Percentiles rank a stretch among this genome's conserved stretches.
Conservation (phyloP, 2,329 filamentous ascomycete genomes). For the Claviceps fusiformis region DNA sequence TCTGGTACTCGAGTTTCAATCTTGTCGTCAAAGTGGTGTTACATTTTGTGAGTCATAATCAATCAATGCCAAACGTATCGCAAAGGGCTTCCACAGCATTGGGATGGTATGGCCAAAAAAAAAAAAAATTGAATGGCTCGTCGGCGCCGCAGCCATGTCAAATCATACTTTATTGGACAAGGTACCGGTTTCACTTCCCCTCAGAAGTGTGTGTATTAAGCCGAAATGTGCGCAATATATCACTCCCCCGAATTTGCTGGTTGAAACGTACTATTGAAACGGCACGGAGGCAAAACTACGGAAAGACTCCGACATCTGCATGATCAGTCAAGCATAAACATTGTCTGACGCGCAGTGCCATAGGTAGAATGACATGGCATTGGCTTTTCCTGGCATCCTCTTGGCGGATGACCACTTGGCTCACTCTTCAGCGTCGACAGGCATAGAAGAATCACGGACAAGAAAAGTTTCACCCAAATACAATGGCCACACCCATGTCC, state of each 20-base stretch:
- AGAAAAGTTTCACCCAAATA: constrained; percentile 36
- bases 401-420: neutral
- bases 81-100: neutral
- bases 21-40: neutral
- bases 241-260: neutral
- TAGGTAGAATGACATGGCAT: neutral
- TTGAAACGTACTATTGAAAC: neutral
- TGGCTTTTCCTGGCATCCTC: neutral
- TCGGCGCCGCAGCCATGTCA: neutral
- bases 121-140: too few relatives aligned
- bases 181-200: neutral
- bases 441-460: neutral
- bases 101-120: neutral
- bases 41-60: neutral
- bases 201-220: neutral
- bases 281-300: neutral
- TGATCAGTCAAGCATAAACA: neutral
- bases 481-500: constrained; percentile 44
- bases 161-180: neutral
- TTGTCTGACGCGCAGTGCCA: neutral
- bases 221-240: neutral
- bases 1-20: neutral
- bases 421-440: neutral
- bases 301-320: neutral
- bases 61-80: neutral